phyloP scores from a whole-genome alignment of 1,284 basidiomycete genomes.

The Ceratobasidium theobromae region DNA sequence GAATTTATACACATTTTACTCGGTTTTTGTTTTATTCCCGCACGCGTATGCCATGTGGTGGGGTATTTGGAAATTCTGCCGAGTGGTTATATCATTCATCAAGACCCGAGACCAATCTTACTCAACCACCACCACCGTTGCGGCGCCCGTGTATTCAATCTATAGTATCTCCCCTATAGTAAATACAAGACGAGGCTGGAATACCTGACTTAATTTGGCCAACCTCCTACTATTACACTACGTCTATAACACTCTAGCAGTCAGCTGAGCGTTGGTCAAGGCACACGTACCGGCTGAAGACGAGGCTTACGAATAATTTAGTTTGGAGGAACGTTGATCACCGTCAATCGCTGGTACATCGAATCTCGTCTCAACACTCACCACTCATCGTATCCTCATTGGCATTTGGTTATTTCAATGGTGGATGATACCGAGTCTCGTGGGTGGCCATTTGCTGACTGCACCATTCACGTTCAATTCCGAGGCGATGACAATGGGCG shows the following conservation, averaged over 20 bases:
- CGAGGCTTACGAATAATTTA: no score
- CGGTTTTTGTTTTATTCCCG: no score
- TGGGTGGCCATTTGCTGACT: slow-evolving; percentile 29
- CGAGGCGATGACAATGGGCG: neutral
- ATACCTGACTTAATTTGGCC: no score
- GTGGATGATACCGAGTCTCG: neutral
- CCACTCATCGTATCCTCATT: no score
- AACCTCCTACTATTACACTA: neutral
- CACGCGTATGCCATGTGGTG: neutral
- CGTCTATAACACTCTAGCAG: neutral
- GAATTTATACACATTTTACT: no score
- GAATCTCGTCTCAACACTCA: no score
- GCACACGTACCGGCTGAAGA: no score
- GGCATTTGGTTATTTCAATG: no score
- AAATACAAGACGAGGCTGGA: neutral
- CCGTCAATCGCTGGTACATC: no score
- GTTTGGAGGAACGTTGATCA: no score
- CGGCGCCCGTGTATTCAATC: neutral
- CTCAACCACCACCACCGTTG: neutral
- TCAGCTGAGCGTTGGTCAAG: no score
- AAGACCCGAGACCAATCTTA: neutral
- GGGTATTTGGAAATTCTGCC: neutral
- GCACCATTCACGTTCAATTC: slow-evolving; percentile 21
- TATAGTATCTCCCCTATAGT: neutral
- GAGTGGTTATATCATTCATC: neutral